These are phyloP conservation scores for Cladosporium colombiae DNA, from an alignment of 2,329 filamentous ascomycete genomes.

Conservation along the genomic window DNA sequence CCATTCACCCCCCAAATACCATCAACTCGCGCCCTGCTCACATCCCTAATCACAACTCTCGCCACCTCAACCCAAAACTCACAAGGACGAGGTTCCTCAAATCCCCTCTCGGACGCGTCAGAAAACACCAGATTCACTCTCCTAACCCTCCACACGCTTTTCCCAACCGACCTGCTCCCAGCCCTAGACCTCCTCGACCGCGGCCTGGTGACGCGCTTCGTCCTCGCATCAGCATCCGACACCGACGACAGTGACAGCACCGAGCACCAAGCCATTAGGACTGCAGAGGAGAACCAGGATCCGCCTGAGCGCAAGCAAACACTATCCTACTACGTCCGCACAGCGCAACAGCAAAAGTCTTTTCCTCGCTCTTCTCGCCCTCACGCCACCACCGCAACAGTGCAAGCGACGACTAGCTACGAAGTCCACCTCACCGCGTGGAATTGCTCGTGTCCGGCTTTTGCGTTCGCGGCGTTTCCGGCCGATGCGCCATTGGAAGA, in stretches of 20 bases:
- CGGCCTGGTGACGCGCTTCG: constrained; percentile 62
- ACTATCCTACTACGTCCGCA: constrained; percentile 63
- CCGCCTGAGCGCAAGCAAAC: background rate
- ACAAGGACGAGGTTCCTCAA: constrained; percentile 35
- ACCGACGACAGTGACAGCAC: background rate
- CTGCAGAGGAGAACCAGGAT: background rate
- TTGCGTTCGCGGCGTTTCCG: constrained; percentile 70
- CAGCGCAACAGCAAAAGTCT: constrained; percentile 46
- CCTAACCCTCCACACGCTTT: constrained; percentile 81
- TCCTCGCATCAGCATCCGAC: background rate
- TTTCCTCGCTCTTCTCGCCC: background rate
- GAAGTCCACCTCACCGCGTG: constrained; percentile 73
- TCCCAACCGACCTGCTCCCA: constrained; percentile 76
- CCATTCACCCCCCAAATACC: constrained; percentile 6
- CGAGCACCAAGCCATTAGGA: background rate
- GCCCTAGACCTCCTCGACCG: constrained; percentile 87
- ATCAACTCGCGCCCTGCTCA: constrained; percentile 29
- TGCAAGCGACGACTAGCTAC: constrained; percentile 59
- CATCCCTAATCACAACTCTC: constrained; percentile 32
- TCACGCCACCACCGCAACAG: background rate
- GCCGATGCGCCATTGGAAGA: constrained; percentile 23
- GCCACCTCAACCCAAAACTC: constrained; percentile 29
- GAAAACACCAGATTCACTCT: constrained; percentile 51
- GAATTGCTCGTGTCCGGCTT: constrained; percentile 89
- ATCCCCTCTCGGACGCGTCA: constrained; percentile 43